These are phyloP conservation scores for Penstemon newberryi DNA, from an alignment of 257 asterid species.

Conservation along the genomic window DNA sequence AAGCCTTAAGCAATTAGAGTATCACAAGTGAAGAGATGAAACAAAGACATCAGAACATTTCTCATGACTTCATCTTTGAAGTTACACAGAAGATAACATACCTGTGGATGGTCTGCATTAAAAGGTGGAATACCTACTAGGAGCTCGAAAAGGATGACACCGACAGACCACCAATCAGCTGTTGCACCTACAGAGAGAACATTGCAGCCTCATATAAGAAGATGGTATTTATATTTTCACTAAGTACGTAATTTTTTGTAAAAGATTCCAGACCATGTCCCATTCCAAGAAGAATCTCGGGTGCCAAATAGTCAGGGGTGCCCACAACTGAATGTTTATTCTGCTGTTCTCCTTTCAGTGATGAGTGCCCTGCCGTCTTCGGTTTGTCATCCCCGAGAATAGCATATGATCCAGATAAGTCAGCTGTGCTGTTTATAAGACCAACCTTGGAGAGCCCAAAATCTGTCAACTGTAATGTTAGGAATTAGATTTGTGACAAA, in stretches of 20 bases:
- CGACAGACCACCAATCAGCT: conserved; percentile 99
- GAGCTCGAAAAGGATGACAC: conserved; percentile 83
- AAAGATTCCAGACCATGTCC: conserved; percentile 76
- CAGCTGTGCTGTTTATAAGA: conserved; percentile 94
- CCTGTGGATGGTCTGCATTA: conserved; percentile 90
- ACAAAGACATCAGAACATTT: conserved; percentile 11
- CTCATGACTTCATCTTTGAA: conserved; percentile 22
- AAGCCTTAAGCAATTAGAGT: conserved; percentile 12
- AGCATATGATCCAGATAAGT: conserved; percentile 86
- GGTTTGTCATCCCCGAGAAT: conserved; percentile 70
- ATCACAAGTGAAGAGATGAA: conserved; percentile 19
- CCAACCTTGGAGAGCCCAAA: conserved; percentile 98
- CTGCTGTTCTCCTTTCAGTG: conserved; percentile 68
- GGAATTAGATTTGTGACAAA: conserved; percentile 42
- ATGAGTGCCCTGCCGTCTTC: conserved; percentile 44
- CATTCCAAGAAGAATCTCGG: conserved; percentile 99
- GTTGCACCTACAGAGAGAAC: conserved; percentile 58
- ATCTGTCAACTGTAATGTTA: conserved; percentile 88
- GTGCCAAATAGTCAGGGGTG: conserved; percentile 99
- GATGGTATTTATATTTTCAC: neutral
- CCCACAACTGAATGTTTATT: conserved; percentile 83
- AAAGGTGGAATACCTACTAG: conserved; percentile 92
- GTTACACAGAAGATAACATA: conserved; percentile 47
- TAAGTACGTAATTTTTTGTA: conserved; percentile 20
- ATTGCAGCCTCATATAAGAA: conserved; percentile 16